Base-by-base conservation (phyloP, 345 rosid species). In the Hirschfeldia incana region DNA sequence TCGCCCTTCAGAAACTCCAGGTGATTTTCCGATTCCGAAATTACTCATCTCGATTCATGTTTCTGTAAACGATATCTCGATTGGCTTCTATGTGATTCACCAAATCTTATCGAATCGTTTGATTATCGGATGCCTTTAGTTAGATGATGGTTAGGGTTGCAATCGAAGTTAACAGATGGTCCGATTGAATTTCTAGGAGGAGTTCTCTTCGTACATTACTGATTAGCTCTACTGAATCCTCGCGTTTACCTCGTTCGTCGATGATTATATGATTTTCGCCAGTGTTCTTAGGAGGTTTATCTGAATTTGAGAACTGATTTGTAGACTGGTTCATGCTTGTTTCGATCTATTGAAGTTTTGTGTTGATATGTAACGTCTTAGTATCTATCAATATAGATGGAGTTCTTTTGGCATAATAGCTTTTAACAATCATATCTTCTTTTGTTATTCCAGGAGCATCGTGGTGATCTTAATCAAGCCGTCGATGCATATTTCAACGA, bases 391-490 rank as follows among this genome's bases (percentile, higher is more conserved):
- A 21, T 21, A 21, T 21, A 21, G 21, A 21, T 21, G 13, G 13
- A 42, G 49, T 42, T 37, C 0, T 8, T 8, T 42, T 42, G n/a
- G 4, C 12, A 10, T 42, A 42, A 10, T 10, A 42, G n/a, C 49
- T 29, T 21, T 46, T 49, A 49, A n/a, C 15, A 64, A 66, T 66
- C 55, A 11, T 39, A 12, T 58, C 12, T 65, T 58, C 6, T 65
- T 21, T 51, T 67, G 55, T 67, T 9, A 17, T 30, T 44, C 42
- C 84, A 96, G 99, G 98, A 92, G 78, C 92, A 96, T 77, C 84
- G 81, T 15, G 97, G 97, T 73, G 95, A 93, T 87, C 93, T 93
- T 71, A 93, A 96, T 87, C 91, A 90, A 76, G 97, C 99, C 66
- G 89, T 96, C 73, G 90, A 96, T 88, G 89, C 97, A 29, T 89